A percentile compares a stretch with the other conserved stretches of the same genome.
Conservation (phyloP, 305 asterid species). For the Ajuga reptans region DNA sequence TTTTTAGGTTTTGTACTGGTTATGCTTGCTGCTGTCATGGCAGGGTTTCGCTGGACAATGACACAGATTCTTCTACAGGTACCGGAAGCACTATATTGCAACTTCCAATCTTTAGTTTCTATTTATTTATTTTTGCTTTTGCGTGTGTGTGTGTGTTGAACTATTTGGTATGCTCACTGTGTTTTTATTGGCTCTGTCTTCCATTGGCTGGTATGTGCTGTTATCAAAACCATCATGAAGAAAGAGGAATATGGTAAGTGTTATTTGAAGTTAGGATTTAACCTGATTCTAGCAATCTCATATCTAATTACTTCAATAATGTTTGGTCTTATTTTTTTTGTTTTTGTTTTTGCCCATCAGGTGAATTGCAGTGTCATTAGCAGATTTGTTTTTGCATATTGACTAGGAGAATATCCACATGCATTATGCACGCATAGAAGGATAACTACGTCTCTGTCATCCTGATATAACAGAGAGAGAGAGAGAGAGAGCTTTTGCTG, state of each 20-base stretch:
- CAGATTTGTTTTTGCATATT: neutral
- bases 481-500: neutral
- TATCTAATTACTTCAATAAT: neutral
- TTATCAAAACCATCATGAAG: conserved; percentile 42
- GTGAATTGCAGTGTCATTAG: neutral
- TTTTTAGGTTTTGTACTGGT: conserved; percentile 84
- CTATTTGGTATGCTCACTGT: conserved; percentile 12
- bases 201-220: conserved; percentile 37
- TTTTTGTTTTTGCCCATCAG: neutral
- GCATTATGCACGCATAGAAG: neutral
- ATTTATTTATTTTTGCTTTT: neutral
- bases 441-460: neutral
- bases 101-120: neutral
- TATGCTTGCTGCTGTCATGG: conserved; percentile 96
- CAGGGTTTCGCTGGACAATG: conserved; percentile 97
- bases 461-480: neutral
- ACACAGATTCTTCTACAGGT: conserved; percentile 98
- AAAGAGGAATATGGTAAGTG: conserved; percentile 86
- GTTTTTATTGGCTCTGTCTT: conserved; percentile 25
- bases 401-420: neutral
- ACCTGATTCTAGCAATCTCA: no score
- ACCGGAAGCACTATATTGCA: conserved; percentile 13
- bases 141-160: no score
- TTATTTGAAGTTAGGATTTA: neutral
- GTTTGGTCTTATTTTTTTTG: neutral